Conservation (phyloP, 1,284 basidiomycete genomes). For the Ceratobasidium sp. region DNA sequence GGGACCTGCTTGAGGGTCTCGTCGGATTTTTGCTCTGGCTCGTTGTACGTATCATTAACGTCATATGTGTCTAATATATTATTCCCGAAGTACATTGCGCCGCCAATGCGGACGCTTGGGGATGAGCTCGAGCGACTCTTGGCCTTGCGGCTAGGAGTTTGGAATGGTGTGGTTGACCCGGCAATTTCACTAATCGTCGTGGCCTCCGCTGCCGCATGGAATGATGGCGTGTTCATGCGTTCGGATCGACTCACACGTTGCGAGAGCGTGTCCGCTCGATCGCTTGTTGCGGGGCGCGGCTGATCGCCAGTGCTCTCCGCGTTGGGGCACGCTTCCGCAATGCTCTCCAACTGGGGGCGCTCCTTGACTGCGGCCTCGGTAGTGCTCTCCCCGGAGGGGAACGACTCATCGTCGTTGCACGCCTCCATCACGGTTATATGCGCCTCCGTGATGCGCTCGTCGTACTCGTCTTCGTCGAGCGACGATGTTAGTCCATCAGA, state of each 20-base stretch:
- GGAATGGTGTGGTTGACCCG: neutral
- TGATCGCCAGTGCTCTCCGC: neutral
- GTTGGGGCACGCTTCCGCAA: neutral
- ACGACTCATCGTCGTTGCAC: slow-evolving; percentile 5
- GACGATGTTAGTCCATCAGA: neutral
- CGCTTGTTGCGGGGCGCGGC: neutral
- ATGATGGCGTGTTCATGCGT: neutral
- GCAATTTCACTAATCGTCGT: neutral
- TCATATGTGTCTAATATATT: neutral
- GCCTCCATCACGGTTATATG: neutral
- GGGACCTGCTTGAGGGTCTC: neutral
- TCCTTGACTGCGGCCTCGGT: no score
- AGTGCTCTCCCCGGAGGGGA: neutral
- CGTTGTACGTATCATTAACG: neutral
- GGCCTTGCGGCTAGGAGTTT: neutral
- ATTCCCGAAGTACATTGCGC: neutral
- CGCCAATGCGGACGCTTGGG: neutral
- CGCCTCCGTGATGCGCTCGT: neutral
- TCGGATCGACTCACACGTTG: no score
- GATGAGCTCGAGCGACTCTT: neutral
- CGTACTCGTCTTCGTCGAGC: neutral
- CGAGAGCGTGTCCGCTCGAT: neutral
- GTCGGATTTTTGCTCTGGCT: slow-evolving; percentile 7
- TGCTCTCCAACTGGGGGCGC: no score
- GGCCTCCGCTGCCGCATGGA: neutral